phyloP scores from a whole-genome alignment of 176 grass and related monocot species.

The Cenchrus purpureus region DNA sequence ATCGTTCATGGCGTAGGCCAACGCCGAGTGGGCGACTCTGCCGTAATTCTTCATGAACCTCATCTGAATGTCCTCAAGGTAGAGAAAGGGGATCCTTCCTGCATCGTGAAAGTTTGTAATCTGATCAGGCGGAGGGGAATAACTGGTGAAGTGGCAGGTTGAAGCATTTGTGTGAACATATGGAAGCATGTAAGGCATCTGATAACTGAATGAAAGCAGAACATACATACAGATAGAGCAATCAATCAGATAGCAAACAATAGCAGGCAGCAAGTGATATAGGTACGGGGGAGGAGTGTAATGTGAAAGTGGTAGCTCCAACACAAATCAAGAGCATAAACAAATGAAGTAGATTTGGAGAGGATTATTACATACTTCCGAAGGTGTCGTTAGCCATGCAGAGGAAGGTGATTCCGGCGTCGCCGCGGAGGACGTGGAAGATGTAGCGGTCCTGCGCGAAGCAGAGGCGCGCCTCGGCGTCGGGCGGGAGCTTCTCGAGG shows the following conservation, averaged over 20 bases:
- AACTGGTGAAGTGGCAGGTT: not conserved
- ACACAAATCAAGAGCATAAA: not conserved
- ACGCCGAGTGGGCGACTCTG: slow-evolving; percentile 59
- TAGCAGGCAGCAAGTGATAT: not conserved
- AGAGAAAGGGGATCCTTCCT: slow-evolving; percentile 91
- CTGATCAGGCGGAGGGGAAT: too few species aligned
- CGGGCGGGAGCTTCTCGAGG: slow-evolving; percentile 79
- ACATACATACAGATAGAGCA: not conserved
- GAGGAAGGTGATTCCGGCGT: slow-evolving; percentile 77
- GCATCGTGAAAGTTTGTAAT: slow-evolving; percentile 3
- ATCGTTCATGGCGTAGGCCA: slow-evolving; percentile 96
- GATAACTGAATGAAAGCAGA: not conserved
- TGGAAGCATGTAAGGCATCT: not conserved
- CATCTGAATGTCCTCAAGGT: slow-evolving; percentile 98
- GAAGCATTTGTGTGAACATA: too few species aligned
- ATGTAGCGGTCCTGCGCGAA: slow-evolving; percentile 96
- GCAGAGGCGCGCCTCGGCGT: slow-evolving; percentile 77
- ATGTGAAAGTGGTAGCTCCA: too few species aligned
- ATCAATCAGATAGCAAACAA: not conserved
- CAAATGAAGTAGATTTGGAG: not conserved
- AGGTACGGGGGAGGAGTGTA: too few species aligned
- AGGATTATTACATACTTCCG: slow-evolving; percentile 52
- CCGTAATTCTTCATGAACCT: slow-evolving; percentile 98
- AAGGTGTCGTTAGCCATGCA: slow-evolving; percentile 99
- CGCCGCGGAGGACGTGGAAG: slow-evolving; percentile 85